Evolutionary conservation across 345 rosid species (phyloP).

Genomic region (Toxicodendron radicans): DNA sequence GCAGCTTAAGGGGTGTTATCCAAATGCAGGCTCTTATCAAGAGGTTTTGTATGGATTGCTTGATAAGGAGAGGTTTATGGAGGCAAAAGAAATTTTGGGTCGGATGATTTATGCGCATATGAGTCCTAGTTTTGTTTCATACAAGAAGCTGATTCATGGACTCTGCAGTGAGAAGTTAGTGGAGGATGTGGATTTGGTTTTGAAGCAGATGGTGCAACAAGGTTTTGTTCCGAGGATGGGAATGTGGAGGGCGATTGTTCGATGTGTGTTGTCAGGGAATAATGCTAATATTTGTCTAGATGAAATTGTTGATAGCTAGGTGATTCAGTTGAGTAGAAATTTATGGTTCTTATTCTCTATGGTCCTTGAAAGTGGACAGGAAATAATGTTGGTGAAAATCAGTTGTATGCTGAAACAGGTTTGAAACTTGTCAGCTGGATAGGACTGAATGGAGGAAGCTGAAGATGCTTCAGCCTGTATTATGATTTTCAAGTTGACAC

Average conservation of each 20-base stretch:
- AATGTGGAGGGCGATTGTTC: constrained; percentile 58
- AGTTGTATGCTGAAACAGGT: neutral
- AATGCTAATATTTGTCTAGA: constrained; percentile 6
- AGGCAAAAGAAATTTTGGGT: constrained; percentile 55
- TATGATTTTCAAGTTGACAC: too few relatives aligned
- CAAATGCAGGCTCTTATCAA: constrained; percentile 71
- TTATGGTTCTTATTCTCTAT: neutral
- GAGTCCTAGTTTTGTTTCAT: constrained; percentile 68
- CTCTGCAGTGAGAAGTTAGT: constrained; percentile 45
- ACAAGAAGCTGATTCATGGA: constrained; percentile 62
- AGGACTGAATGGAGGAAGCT: neutral
- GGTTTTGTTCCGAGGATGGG: constrained; percentile 81
- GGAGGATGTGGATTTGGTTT: constrained; percentile 65
- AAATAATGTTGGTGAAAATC: neutral
- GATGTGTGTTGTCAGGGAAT: constrained; percentile 30
- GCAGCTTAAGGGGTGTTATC: constrained; percentile 66
- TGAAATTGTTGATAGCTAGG: constrained; percentile 22
- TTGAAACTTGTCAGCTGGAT: neutral
- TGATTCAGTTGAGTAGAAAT: neutral
- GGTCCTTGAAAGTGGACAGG: neutral
- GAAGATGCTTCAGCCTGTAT: neutral
- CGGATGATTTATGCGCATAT: constrained; percentile 56
- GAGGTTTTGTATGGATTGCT: constrained; percentile 80
- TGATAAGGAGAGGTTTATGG: constrained; percentile 50
- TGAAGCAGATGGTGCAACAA: constrained; percentile 72